Evolutionary conservation across 371 early-diverging fungal species (phyloP), one percentile per base, ranked within the genome.

Genomic region (Enteropsectra breve): DNA sequence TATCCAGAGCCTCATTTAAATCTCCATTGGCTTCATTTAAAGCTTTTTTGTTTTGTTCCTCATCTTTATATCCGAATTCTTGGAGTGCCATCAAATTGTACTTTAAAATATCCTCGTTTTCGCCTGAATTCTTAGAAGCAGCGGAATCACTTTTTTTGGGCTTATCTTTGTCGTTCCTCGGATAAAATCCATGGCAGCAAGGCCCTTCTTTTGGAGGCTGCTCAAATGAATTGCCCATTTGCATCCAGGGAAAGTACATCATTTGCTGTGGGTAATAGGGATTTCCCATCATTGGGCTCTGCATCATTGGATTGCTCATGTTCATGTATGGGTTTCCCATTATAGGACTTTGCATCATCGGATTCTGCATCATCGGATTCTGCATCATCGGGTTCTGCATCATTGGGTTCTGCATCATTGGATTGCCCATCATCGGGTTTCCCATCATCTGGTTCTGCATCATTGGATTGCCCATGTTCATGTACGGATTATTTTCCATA

Each of bases 1-100:
- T 48, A 34, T 72, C 71, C 33, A 76, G 4, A 11, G 73, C 76
- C 18, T 29, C 45, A 29, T 64, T 61, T 43, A 76, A 53, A 66
- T 72, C 61, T 21, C 73, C 72, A 18, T 54, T 62, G 0, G 63
- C 48, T 38, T 63, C 53, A 23, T 52, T 69, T 8, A 76, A 38
- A 11, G 73, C 72, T 37, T 64, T 56, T 15, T 47, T 34, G 24
- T 72, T 74, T 30, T 64, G 43, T 13, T 66, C 43, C 32, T 70
- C 50, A 38, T 76, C 60, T 24, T 15, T 61, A 61, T 62, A 76
- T 15, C 76, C 76, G 73, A 76, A 72, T 28, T 66, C 73, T 46
- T 70, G 53, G 4, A 76, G 48, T 6, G 23, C 21, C n/a, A n/a
- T n/a, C n/a, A n/a, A n/a, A n/a, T n/a, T n/a, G n/a, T n/a, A n/a